Evolutionary conservation across 2,329 filamentous ascomycete genomes (phyloP), one percentile per base, ranked within the genome.

Genomic region (Eurotiales sp.): DNA sequence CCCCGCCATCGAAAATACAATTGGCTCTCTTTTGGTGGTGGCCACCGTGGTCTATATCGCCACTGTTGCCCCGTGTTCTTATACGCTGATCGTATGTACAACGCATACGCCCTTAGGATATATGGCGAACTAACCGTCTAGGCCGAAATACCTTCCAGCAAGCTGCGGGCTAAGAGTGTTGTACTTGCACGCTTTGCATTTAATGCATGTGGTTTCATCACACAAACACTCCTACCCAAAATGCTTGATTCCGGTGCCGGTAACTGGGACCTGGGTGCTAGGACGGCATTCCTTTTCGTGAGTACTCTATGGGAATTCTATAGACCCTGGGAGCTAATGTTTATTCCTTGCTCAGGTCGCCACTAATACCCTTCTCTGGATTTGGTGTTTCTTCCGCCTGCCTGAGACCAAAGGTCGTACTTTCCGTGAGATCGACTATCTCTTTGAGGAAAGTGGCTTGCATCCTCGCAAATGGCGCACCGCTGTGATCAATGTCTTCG

Each of bases 151-250:
- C 90, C 88, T 0, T 90, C 89, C 0, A 82, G 88, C 12, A 81
- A 90, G 2, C 77, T 96, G 34, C 87, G 90, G 64, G 90, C 93
- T 74, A 96, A 96, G 76, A 95, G 90, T 0, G 86, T 95, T 17
- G 90, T 93, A 1, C 79, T 95, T 3, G 89, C 87, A 1, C 85
- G 90, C 50, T 87, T 88, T 59, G 73, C 90, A 41, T 88, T 87
- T 76, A 91, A 92, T 62, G 74, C 95, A 46, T 86, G 91, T 36
- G 85, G 82, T 56, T 95, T 96, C 58, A 72, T 95, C 61, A 88
- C 84, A 64, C 85, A 83, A 45, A 85, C 95, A 4, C 71, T 96
- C 32, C 93, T 89, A 0, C 90, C 90, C 0, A 95, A 95, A 72
- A 95, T 96, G 90, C 78, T 95, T 36, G 96, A 96, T 71, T 88